Conservation (phyloP, 73 alveolate species). For the Loxodes magnus region DNA sequence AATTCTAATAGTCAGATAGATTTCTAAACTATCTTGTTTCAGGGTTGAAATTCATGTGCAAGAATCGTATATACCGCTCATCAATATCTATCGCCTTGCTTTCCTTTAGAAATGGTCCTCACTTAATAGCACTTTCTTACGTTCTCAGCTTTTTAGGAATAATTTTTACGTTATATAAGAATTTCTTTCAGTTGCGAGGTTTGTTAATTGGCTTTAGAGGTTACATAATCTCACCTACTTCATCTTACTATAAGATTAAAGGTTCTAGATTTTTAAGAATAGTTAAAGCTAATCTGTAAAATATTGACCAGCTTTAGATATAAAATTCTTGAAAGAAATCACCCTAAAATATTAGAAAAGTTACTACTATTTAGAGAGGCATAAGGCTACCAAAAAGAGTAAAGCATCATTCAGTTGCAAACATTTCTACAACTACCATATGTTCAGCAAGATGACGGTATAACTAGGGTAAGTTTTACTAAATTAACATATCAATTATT, state of each 20-base stretch:
- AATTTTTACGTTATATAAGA: too few species aligned
- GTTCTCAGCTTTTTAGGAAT: not conserved
- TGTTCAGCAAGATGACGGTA: slow-evolving; percentile 21
- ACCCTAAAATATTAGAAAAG: not conserved
- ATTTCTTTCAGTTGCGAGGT: not conserved
- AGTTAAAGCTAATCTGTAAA: slow-evolving; percentile 21
- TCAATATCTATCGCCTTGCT: not conserved
- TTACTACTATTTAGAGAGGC: slow-evolving; percentile 41
- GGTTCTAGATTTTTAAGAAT: slow-evolving; percentile 17
- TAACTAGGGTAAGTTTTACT: slow-evolving; percentile 19
- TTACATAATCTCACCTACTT: slow-evolving; percentile 21
- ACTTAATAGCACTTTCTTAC: not conserved
- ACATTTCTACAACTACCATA: slow-evolving; percentile 33
- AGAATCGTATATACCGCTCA: not conserved
- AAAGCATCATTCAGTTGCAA: slow-evolving; percentile 52
- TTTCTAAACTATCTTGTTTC: not conserved
- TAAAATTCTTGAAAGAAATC: slow-evolving; percentile 27
- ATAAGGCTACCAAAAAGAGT: slow-evolving; percentile 50
- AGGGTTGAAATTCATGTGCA: not conserved
- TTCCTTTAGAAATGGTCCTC: not conserved
- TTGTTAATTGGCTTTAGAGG: not conserved
- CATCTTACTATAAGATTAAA: slow-evolving; percentile 32
- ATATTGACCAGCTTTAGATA: slow-evolving; percentile 31
- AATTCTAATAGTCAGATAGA: too few species aligned
- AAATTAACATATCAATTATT: slow-evolving; percentile 16